Evolutionary conservation across 169 alveolate genomes (phyloP), one percentile per base, ranked within the genome.

Genomic region (Plasmodium cynomolgi): DNA sequence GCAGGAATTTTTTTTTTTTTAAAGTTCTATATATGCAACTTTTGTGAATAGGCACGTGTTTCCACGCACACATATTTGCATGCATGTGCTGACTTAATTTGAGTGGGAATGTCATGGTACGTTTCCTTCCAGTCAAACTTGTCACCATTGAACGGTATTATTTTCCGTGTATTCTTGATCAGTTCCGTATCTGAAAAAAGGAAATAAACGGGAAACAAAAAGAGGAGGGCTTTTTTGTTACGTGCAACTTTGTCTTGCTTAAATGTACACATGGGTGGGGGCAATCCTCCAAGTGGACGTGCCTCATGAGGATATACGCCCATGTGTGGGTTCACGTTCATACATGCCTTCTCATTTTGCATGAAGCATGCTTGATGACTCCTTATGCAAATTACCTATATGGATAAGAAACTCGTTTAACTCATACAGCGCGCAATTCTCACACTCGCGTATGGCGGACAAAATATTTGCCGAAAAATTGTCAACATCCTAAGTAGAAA

Each of bases 81-180:
- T 0, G 15, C 26, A 34, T 23, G 39, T 73, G 62, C 41, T 84
- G 41, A 88, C 94, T 58, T 71, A 41, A 88, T 88, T 77, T 88
- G 94, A 54, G 26, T 47, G 20, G 94, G 83, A 31, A 88, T 79
- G 71, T 88, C 90, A 31, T 88, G 79, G 83, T 88, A 79, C 71
- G 86, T 88, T 33, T 68, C 88, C 77, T 33, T 88, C 94, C 94
- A 88, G 39, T 88, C 47, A 88, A 88, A 88, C 37, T 88, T 88
- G 33, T 88, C 90, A 1, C 94, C 94, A 62, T 77, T 88, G 33
- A 88, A 80, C 9, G 94, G 94, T 80, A 88, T 88, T 58, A 88
- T 88, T 79, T 68, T 79, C 29, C 94, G 39, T 20, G 90, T 80
- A 33, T 44, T 88, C 50, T 88, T 88, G 20, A 88, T 73, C 71